Percentiles rank a stretch among this genome's conserved stretches.
These are phyloP conservation scores for Aspergillus mulundensis DNA, from an alignment of 495 filamentous ascomycete genomes.

Conservation along the genomic window DNA sequence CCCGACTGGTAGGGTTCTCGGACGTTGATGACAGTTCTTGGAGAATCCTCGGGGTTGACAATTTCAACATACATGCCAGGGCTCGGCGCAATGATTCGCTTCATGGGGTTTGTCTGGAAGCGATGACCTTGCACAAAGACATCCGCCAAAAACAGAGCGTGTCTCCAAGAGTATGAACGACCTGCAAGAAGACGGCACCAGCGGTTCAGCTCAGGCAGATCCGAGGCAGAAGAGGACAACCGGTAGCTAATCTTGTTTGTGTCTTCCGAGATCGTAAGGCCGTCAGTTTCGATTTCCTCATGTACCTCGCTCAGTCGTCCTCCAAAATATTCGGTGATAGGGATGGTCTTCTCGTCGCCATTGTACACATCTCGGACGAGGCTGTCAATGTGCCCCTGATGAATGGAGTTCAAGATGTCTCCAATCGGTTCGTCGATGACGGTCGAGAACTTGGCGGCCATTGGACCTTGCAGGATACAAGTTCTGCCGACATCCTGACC, in stretches of 20 bases:
- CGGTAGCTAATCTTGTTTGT: slow-evolving; percentile 73
- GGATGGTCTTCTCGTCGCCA: slow-evolving; percentile 67
- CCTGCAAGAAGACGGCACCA: slow-evolving; percentile 94
- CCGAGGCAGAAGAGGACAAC: slow-evolving; percentile 61
- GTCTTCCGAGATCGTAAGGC: slow-evolving; percentile 73
- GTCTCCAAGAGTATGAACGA: slow-evolving; percentile 77
- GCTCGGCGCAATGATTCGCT: slow-evolving; percentile 79
- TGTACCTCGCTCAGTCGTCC: slow-evolving; percentile 59
- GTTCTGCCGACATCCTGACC: slow-evolving; percentile 91
- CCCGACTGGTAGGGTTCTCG: slow-evolving; percentile 61
- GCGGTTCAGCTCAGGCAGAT: slow-evolving; percentile 69
- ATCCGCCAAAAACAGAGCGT: slow-evolving; percentile 95
- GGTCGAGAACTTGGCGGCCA: slow-evolving; percentile 86
- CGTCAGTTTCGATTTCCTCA: slow-evolving; percentile 68
- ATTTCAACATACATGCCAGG: slow-evolving; percentile 88
- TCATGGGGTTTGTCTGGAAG: slow-evolving; percentile 95
- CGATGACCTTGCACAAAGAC: slow-evolving; percentile 93
- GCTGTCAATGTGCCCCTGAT: slow-evolving; percentile 75
- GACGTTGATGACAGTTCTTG: slow-evolving; percentile 75
- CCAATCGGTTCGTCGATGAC: slow-evolving; percentile 87
- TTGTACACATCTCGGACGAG: slow-evolving; percentile 77
- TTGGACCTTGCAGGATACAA: slow-evolving; percentile 93
- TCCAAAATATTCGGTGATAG: slow-evolving; percentile 91
- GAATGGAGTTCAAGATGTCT: slow-evolving; percentile 86
- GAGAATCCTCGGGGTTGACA: slow-evolving; percentile 66